Conservation (phyloP, 2,329 filamentous ascomycete genomes). For the Colletotrichum filicis region DNA sequence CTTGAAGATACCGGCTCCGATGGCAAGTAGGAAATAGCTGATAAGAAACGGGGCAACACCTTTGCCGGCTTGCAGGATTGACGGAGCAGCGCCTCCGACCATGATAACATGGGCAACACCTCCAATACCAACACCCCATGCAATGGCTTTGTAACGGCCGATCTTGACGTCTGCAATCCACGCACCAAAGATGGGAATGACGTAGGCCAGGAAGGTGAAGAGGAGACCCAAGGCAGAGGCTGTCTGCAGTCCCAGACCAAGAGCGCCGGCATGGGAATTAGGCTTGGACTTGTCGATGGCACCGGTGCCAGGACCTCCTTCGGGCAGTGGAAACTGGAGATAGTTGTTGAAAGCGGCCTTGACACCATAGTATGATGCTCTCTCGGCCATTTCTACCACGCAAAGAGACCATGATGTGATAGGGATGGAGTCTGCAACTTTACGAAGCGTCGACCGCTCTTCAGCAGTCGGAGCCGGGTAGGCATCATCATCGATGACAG, state of each 20-base stretch:
- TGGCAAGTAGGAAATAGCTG: conserved; percentile 61
- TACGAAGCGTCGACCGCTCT: conserved; percentile 28
- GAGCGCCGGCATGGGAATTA: conserved; percentile 62
- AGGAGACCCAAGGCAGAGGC: conserved; percentile 64
- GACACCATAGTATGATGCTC: conserved; percentile 70
- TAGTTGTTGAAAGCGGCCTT: conserved; percentile 68
- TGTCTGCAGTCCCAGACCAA: conserved; percentile 66
- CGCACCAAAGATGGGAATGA: conserved; percentile 64
- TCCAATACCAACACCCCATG: conserved; percentile 74
- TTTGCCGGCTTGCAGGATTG: conserved; percentile 55
- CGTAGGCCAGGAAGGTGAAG: conserved; percentile 68
- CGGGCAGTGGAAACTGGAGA: conserved; percentile 68
- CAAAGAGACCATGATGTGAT: conserved; percentile 66
- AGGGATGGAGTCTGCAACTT: conserved; percentile 62
- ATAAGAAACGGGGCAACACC: conserved; percentile 69
- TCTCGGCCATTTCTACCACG: conserved; percentile 69
- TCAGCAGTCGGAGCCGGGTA: conserved; percentile 26
- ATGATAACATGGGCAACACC: conserved; percentile 77
- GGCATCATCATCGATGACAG: conserved; percentile 7
- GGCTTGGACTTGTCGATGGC: conserved; percentile 51
- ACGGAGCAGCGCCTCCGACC: conserved; percentile 65
- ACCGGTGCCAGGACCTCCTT: conserved; percentile 58
- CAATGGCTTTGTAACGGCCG: conserved; percentile 79
- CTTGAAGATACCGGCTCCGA: conserved; percentile 79
- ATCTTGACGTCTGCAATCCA: conserved; percentile 75